Base-by-base conservation (phyloP, 371 early-diverging fungal genomes). In the Actinomortierella wolfii region DNA sequence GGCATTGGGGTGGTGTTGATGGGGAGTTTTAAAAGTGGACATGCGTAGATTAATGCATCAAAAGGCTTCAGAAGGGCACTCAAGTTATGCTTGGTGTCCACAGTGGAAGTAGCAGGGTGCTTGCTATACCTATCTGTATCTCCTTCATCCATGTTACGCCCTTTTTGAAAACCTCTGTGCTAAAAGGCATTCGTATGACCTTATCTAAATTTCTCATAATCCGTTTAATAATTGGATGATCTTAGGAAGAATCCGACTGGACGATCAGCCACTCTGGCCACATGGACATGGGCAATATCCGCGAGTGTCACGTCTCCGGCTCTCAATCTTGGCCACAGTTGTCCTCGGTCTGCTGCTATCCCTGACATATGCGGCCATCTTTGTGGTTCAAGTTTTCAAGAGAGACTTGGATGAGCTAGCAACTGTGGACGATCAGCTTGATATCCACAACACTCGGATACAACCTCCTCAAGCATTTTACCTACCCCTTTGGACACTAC, bases 171-270 rank as follows among this genome's bases (percentile, higher is more conserved):
- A n/a, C n/a, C n/a, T n/a, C n/a, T n/a, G n/a, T n/a, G n/a, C n/a
- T n/a, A n/a, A n/a, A n/a, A n/a, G n/a, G n/a, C n/a, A n/a, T n/a
- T n/a, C n/a, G n/a, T n/a, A n/a, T n/a, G n/a, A n/a, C n/a, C n/a
- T n/a, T n/a, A 44, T 13, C 44, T 3, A 15, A n/a, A 8, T 41
- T 41, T 41, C 41, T 41, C 41, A 41, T 41, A 8, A 8, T 41
- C 15, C 41, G 8, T 15, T 41, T 41, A 8, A 11, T 8, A 15
- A 41, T 41, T 11, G 9, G 41, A 15, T 7, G 15, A 41, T 9
- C 15, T 26, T 57, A 70, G 71, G 71, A 2, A 46, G 66, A 40
- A 70, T 70, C 25, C 71, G 51, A 15, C 55, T 70, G 29, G 28
- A 57, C 24, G 55, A 54, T 47, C 58, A 50, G 44, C 46, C 52